Base-by-base conservation (phyloP, 257 asterid genomes). In the Cordia subcordata region DNA sequence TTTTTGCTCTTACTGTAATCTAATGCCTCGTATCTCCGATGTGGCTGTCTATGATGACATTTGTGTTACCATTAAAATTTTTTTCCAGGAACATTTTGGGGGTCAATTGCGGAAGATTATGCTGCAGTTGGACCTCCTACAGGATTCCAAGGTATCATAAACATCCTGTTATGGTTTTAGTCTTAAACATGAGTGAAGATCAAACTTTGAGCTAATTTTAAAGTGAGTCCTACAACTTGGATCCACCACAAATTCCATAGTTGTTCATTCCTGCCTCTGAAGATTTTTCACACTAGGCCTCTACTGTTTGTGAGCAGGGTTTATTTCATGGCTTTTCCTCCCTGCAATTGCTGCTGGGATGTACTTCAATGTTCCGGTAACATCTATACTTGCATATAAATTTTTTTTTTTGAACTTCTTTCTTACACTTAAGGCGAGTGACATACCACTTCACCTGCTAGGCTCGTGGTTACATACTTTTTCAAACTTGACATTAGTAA, bases 261-360 rank as follows among this genome's bases (percentile, higher is more conserved):
- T n/a, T n/a, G 47, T 42, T 42, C 47, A 27, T 42, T 42, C 14
- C 47, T 14, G 15, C 47, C 47, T 42, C 8, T 42, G 14, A 42
- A 42, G 14, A 5, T 22, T 6, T 61, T 16, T 5, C 1, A 4
- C 23, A 17, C 9, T 15, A 18, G 15, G n/a, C 8, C 10, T 11
- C 18, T 56, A 51, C 8, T 59, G 62, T 47, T 58, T 13, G 42
- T 40, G 11, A 39, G 19, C 74, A 89, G 95, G 95, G 61, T 44
- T 90, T 50, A 86, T 90, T 57, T 79, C 95, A 57, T 90, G 95
- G 95, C 57, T 90, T 12, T 90, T 90, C 72, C 95, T 72, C 57
- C 95, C 97, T 52, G 81, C 95, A 32, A 64, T 86, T 64, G 82
- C 78, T 56, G 86, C 90, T 16, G 95, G 86, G 54, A 76, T 86